Evolutionary conservation across 352 stramenopile species (phyloP).

Genomic region (Saprolegnia diclina): DNA sequence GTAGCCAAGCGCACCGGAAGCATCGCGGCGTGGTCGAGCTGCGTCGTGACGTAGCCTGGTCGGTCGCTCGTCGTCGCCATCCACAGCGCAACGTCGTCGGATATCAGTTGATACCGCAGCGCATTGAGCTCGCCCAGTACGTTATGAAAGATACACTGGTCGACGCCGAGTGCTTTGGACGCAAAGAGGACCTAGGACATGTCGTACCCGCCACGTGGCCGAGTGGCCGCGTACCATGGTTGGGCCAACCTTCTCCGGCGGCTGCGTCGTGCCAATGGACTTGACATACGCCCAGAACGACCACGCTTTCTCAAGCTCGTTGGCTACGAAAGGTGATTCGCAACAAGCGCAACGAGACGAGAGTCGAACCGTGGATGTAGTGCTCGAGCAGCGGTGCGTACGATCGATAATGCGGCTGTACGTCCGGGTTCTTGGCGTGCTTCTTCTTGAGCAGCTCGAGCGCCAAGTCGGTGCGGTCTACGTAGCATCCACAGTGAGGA

Average conservation of each 20-base stretch:
- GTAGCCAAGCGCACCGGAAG: background rate
- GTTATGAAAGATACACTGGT: background rate
- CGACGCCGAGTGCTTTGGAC: background rate
- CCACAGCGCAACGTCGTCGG: background rate
- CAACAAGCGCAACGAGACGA: background rate
- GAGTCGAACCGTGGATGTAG: constrained; percentile 20
- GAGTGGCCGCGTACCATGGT: background rate
- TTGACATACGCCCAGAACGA: background rate
- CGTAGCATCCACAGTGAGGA: too few relatives aligned
- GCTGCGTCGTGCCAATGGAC: background rate
- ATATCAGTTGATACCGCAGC: constrained; percentile 15
- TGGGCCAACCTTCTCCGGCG: constrained; percentile 8
- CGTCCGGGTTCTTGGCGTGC: background rate
- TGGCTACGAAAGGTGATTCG: background rate
- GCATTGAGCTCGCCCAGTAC: background rate
- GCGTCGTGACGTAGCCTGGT: background rate
- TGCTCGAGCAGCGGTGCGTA: constrained; percentile 10
- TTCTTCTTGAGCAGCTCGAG: background rate
- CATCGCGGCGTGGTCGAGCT: background rate
- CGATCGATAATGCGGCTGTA: constrained; percentile 6
- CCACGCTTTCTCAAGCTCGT: background rate
- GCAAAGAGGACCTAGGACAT: constrained; percentile 10
- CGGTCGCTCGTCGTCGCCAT: background rate
- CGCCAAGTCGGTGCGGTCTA: background rate
- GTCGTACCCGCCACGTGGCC: background rate